These are phyloP conservation scores for Clavispora carvajalis DNA, from an alignment of 805 yeast species.

Conservation along the genomic window DNA sequence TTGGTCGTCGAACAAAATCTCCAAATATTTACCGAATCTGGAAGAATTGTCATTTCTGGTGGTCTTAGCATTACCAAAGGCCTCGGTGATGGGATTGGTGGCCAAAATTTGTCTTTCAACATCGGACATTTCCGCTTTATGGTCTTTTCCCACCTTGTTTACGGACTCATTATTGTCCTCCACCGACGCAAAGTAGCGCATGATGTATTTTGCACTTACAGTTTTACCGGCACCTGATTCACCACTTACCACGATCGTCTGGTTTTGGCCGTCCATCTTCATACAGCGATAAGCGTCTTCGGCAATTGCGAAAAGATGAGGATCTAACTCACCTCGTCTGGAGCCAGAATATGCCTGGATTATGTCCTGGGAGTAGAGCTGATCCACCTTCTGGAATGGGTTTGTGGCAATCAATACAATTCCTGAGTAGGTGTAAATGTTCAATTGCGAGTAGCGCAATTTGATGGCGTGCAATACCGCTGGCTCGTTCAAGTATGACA, in stretches of 20 bases:
- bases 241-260: constrained; percentile 94
- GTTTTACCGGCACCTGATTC: constrained; percentile 99
- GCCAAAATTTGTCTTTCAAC: constrained; percentile 94
- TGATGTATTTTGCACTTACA: constrained; percentile 92
- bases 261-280: constrained; percentile 81
- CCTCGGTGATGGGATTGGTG: constrained; percentile 95
- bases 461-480: constrained; percentile 92
- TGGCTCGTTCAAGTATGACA: constrained; percentile 92
- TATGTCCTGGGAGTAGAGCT: constrained; percentile 83
- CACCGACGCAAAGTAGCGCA: constrained; percentile 96
- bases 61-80: constrained; percentile 97
- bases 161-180: constrained; percentile 45
- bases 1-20: constrained; percentile 72
- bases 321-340: constrained; percentile 91
- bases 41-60: constrained; percentile 97
- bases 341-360: constrained; percentile 93
- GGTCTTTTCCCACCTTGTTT: constrained; percentile 30
- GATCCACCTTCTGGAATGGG: constrained; percentile 91
- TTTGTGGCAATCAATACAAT: constrained; percentile 94
- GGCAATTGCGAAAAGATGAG: constrained; percentile 95
- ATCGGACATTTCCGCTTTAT: constrained; percentile 67
- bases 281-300: constrained; percentile 95
- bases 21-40: constrained; percentile 93
- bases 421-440: constrained; percentile 93
- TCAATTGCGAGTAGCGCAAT: constrained; percentile 81